Evolutionary conservation across 2,329 filamentous ascomycete genomes (phyloP), one percentile per base, ranked within the genome.

Genomic region (Colletotrichum australisinense): DNA sequence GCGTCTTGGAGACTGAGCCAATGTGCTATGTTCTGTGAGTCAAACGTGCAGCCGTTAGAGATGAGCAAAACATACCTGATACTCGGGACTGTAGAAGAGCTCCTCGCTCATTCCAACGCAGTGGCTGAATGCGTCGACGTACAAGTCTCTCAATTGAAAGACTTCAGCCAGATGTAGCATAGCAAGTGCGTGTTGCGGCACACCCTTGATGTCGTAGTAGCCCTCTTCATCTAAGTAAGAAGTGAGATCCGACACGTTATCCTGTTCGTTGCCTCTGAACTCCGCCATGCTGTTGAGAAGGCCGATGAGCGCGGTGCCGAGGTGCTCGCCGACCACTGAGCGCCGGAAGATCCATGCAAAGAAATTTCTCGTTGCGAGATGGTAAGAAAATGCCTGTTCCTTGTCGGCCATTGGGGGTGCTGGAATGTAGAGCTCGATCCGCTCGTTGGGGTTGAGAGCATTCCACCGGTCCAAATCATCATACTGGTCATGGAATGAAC

Each of bases 41-140:
- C 67, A 60, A n/a, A 35, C 66, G 56, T 19, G 26, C 14, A 60
- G 22, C 24, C 38, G 11, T 8, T 12, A 59, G 42, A 9, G 26
- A 30, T 32, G 28, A 19, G 30, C 30, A 64, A 64, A 30, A 82
- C 88, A 76, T 83, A 92, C 91, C 80, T 88, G 84, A 74, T 91
- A 93, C 74, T 93, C 93, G 1, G 87, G 80, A 75, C 88, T 89
- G 6, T 82, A 78, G 53, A 86, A 84, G 5, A 95, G 74, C 30
- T 85, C 84, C 24, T 93, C 89, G 73, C 88, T 89, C 93, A 96
- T 95, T 56, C 94, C 94, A 46, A 93, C 92, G 78, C 93, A 95
- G 78, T 97, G 94, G 16, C 89, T 88, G 81, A 95, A 95, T 0
- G 94, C 91, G 77, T 94, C 89, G 12, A 91, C 87, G 85, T 94